Evolutionary conservation across 2,329 filamentous ascomycete genomes (phyloP).

Genomic region (Beauveria rudraprayagi): DNA sequence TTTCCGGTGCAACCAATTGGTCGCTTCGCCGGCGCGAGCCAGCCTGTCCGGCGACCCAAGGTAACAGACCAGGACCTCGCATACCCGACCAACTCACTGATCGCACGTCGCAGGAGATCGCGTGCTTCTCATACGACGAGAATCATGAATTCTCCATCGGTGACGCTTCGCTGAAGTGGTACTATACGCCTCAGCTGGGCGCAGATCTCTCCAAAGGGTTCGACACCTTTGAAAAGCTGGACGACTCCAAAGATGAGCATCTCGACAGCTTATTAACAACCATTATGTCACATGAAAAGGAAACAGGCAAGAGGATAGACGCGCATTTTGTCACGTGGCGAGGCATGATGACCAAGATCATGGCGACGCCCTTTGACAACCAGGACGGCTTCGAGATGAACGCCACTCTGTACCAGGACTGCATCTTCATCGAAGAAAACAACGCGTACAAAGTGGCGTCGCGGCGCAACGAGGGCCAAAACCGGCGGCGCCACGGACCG

Average conservation of each 20-base stretch:
- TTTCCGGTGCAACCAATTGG: conserved; percentile 64
- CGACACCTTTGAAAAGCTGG: conserved; percentile 71
- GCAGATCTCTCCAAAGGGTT: conserved; percentile 74
- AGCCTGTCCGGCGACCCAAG: conserved; percentile 67
- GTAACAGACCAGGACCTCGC: conserved; percentile 31
- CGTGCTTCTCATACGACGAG: conserved; percentile 88
- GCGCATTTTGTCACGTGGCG: conserved; percentile 86
- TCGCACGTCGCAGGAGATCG: conserved; percentile 58
- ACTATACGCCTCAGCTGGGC: conserved; percentile 67
- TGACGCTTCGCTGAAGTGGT: conserved; percentile 76
- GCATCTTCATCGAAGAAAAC: conserved; percentile 84
- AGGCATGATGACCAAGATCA: conserved; percentile 98
- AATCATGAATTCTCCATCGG: conserved; percentile 69
- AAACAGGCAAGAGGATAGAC: conserved; percentile 58
- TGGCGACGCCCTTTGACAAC: conserved; percentile 75
- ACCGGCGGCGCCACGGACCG: conserved; percentile 27
- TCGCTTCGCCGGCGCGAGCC: conserved; percentile 59
- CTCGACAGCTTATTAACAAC: conserved; percentile 74
- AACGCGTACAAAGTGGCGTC: conserved; percentile 61
- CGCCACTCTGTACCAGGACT: conserved; percentile 73
- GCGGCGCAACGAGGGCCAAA: conserved; percentile 42
- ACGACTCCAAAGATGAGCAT: conserved; percentile 79
- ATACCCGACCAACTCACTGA: neutral
- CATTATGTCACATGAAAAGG: conserved; percentile 64
- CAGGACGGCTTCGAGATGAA: conserved; percentile 93